These are phyloP conservation scores for Acanthamoeba polyphaga DNA, from an alignment of 208 protist species.

Conservation along the genomic window DNA sequence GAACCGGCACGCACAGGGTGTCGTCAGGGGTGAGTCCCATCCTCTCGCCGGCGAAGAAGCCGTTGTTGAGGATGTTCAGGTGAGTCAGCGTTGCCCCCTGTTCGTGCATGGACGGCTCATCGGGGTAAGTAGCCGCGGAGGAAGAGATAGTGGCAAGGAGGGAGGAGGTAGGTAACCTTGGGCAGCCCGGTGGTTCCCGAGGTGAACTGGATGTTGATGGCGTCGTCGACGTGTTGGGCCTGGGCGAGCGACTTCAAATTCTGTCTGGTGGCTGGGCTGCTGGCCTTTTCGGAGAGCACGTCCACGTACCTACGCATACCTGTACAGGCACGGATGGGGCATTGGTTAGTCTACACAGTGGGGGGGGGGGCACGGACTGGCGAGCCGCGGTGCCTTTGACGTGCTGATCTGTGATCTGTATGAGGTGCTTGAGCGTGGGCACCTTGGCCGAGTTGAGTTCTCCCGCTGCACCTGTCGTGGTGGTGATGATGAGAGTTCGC, in stretches of 20 bases:
- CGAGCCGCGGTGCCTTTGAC: slow-evolving; percentile 2
- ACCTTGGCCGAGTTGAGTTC: slow-evolving; percentile 34
- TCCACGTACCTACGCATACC: slow-evolving; percentile 54
- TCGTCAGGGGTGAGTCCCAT: slow-evolving; percentile 83
- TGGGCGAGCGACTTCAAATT: background rate
- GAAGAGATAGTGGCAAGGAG: background rate
- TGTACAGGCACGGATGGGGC: background rate
- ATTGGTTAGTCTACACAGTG: too few relatives aligned
- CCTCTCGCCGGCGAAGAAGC: slow-evolving; percentile 83
- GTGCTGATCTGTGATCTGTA: slow-evolving; percentile 61
- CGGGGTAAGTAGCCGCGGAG: background rate
- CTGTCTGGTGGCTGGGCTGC: background rate
- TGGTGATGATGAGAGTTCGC: background rate
- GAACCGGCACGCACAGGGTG: slow-evolving; percentile 87
- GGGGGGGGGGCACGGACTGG: background rate
- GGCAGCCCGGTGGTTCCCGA: slow-evolving; percentile 88
- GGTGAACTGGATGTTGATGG: slow-evolving; percentile 91
- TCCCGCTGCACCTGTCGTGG: background rate
- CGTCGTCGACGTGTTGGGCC: slow-evolving; percentile 75
- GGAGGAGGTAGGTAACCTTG: slow-evolving; percentile 78
- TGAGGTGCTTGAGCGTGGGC: slow-evolving; percentile 70
- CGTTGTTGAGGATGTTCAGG: slow-evolving; percentile 74
- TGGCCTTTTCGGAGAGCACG: slow-evolving; percentile 24
- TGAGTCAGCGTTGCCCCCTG: slow-evolving; percentile 84
- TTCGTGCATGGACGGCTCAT: slow-evolving; percentile 78